These are phyloP conservation scores for Colletotrichum echinochloae DNA, from an alignment of 2,329 filamentous ascomycete species.

Conservation along the genomic window DNA sequence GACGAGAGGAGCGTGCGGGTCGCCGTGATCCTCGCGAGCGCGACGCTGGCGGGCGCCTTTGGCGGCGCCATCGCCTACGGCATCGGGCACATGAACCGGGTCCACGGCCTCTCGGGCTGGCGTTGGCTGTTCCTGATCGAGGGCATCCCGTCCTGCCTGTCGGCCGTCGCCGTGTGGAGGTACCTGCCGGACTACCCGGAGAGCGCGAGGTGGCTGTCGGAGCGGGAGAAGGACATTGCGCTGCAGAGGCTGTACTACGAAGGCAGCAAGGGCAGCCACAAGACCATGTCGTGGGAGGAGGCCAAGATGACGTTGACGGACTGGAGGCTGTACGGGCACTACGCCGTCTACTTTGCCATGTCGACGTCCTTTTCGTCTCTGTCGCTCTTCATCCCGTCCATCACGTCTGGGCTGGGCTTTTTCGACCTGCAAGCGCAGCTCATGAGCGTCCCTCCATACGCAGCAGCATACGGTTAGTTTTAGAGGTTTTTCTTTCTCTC, in stretches of 20 bases:
- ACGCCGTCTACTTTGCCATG: conserved; percentile 61
- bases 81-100: conserved; percentile 46
- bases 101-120: conserved; percentile 46
- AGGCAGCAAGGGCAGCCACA: conserved; percentile 68
- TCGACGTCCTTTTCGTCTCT: conserved; percentile 68
- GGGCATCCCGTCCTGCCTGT: conserved; percentile 53
- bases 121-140: conserved; percentile 58
- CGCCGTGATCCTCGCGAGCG: conserved; percentile 55
- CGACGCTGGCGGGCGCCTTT: conserved; percentile 51
- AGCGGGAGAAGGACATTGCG: conserved; percentile 62
- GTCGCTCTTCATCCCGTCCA: conserved; percentile 72
- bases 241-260: conserved; percentile 57
- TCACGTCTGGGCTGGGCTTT: conserved; percentile 66
- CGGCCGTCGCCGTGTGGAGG: conserved; percentile 41
- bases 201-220: conserved; percentile 52
- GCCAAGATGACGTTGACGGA: conserved; percentile 76
- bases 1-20: conserved; percentile 57
- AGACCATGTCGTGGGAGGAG: conserved; percentile 73
- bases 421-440: conserved; percentile 68
- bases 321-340: conserved; percentile 76
- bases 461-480: conserved; percentile 67
- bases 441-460: conserved; percentile 76
- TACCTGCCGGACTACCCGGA: conserved; percentile 60
- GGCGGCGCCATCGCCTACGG: conserved; percentile 50
- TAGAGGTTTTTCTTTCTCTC: background rate